Conservation (phyloP, 371 early-diverging fungal genomes). For the Capillidium rhysosporum region DNA sequence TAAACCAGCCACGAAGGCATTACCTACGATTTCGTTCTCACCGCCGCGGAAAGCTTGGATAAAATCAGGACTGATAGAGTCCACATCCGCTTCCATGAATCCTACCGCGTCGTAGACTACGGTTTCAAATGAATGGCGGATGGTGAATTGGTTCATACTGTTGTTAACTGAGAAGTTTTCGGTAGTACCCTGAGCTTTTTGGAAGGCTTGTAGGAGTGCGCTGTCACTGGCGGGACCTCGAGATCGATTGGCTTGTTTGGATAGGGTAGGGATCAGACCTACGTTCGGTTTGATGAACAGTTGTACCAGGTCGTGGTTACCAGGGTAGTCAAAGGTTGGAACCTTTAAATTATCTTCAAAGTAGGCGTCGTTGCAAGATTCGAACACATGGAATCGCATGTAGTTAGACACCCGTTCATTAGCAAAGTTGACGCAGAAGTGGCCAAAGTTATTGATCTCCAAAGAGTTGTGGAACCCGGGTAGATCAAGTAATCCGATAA, state of each 20-base stretch:
- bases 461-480: constrained; percentile 32
- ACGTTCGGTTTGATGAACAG: constrained; percentile 25
- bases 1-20: constrained; percentile 58
- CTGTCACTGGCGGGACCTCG: constrained; percentile 15
- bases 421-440: constrained; percentile 61
- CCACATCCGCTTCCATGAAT: constrained; percentile 51
- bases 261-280: constrained; percentile 46
- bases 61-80: constrained; percentile 59
- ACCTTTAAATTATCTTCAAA: constrained; percentile 12
- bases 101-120: constrained; percentile 43
- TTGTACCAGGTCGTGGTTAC: constrained; percentile 39
- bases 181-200: constrained; percentile 14
- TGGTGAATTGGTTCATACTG: constrained; percentile 24
- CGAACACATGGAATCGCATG: constrained; percentile 28
- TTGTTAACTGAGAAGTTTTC: constrained; percentile 2
- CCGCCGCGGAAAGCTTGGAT: constrained; percentile 51
- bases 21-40: constrained; percentile 27
- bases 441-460: constrained; percentile 40
- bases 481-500: constrained; percentile 50
- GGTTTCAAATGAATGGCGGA: constrained; percentile 52
- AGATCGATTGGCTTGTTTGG: constrained; percentile 18
- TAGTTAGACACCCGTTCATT: constrained; percentile 66
- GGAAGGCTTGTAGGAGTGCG: constrained; percentile 18
- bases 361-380: constrained; percentile 11
- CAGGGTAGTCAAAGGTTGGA: constrained; percentile 24